phyloP scores from a whole-genome alignment of 208 protist species.

The Wallacemonas sp. region DNA sequence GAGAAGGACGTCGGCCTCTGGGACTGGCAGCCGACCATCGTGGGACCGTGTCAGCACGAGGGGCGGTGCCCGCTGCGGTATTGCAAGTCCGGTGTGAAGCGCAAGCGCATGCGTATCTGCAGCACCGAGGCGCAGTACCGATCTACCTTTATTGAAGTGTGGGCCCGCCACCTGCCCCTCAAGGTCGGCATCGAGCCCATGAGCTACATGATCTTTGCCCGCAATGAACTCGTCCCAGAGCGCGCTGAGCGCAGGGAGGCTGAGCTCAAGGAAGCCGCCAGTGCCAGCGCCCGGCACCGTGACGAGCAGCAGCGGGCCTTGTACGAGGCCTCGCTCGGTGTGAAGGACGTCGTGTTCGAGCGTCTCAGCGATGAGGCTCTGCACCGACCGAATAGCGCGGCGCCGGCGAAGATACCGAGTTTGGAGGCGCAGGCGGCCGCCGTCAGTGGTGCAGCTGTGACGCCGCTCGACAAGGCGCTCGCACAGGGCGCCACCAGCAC shows the following conservation, averaged over 20 bases:
- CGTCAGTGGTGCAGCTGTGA: neutral
- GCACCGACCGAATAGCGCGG: slow-evolving; percentile 67
- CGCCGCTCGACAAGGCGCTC: slow-evolving; percentile 9
- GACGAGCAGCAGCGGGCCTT: slow-evolving; percentile 64
- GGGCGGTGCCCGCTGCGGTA: slow-evolving; percentile 78
- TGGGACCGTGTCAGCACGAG: slow-evolving; percentile 87
- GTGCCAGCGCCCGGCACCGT: slow-evolving; percentile 30
- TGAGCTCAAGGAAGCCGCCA: slow-evolving; percentile 34
- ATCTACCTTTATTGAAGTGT: slow-evolving; percentile 85
- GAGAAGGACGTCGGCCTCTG: slow-evolving; percentile 84
- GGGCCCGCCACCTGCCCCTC: slow-evolving; percentile 75
- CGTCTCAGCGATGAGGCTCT: slow-evolving; percentile 83
- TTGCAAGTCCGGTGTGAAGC: slow-evolving; percentile 83
- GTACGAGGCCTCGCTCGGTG: slow-evolving; percentile 60
- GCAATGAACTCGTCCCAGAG: slow-evolving; percentile 86
- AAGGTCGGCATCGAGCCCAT: slow-evolving; percentile 87
- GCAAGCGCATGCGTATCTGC: slow-evolving; percentile 87
- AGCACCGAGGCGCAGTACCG: slow-evolving; percentile 82
- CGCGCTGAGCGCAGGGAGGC: slow-evolving; percentile 59
- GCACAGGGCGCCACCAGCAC: slow-evolving; percentile 39
- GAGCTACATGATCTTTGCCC: slow-evolving; percentile 81
- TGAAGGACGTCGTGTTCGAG: slow-evolving; percentile 88
- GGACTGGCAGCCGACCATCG: slow-evolving; percentile 90
- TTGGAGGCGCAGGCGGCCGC: slow-evolving; percentile 1
- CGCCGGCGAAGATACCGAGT: slow-evolving; percentile 46